phyloP scores from a whole-genome alignment of 768 basidiomycete genomes.

The Daedaleopsis nitida region DNA sequence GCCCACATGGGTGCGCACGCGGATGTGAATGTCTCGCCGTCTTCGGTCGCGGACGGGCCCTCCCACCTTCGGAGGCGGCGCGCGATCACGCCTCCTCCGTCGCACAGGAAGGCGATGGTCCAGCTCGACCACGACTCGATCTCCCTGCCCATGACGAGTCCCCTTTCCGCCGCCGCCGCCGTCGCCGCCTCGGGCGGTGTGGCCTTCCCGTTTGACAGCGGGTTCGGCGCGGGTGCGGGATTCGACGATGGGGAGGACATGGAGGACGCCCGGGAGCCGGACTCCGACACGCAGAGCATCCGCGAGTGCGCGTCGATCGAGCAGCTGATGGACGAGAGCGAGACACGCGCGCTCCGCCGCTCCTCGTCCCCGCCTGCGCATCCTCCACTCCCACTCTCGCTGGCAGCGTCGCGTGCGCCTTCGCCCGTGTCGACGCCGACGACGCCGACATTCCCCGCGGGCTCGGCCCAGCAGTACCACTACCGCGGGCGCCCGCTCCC shows the following conservation, averaged over 20 bases:
- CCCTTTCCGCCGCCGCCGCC: not conserved
- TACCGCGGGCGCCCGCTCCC: slow-evolving; percentile 63
- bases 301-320: slow-evolving; percentile 12
- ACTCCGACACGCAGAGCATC: not conserved
- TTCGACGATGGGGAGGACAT: not conserved
- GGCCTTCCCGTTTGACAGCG: not conserved
- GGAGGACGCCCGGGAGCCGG: slow-evolving; percentile 1
- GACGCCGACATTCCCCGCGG: slow-evolving; percentile 11
- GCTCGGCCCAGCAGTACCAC: slow-evolving; percentile 34
- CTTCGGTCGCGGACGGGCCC: not conserved
- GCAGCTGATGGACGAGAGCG: slow-evolving; percentile 11
- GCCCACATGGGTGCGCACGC: not conserved
- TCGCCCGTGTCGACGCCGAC: slow-evolving; percentile 17
- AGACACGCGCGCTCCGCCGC: not conserved
- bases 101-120: slow-evolving; percentile 3
- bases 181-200: not conserved
- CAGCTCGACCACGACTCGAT: not conserved
- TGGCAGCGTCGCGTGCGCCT: not conserved
- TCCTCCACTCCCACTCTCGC: not conserved
- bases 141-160: not conserved
- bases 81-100: slow-evolving; percentile 6
- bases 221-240: not conserved
- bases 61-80: slow-evolving; percentile 5
- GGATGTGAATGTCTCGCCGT: not conserved
- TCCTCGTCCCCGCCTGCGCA: slow-evolving; percentile 3